Evolutionary conservation across 768 basidiomycete species (phyloP), one percentile per base, ranked within the genome.

Genomic region (Hortiboletus flavorubellus): DNA sequence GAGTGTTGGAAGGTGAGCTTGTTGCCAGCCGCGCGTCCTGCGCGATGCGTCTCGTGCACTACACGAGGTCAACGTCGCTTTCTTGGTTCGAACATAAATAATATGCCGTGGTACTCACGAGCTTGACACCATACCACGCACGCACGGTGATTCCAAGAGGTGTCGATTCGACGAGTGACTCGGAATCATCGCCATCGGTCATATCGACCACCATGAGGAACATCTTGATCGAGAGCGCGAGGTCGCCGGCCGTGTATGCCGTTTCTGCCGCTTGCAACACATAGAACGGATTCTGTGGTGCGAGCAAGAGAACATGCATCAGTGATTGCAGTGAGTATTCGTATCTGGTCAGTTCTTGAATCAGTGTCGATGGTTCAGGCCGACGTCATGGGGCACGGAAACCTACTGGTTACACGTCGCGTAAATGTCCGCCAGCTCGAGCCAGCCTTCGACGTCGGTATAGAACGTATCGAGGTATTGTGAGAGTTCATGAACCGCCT

Each of bases 251-350:
- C 0, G 91, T 90, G 66, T 90, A 93, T 0, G 91, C 91, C 9
- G 89, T 93, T 71, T 97, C 93, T 0, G 92, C 93, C 46, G 85
- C 86, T 59, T 87, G 87, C n/a, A 94, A 79, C 54, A 85, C 80
- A 38, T 89, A 85, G 64, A 92, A 89, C 0, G 91, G 88, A 63
- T 93, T 95, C 60, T 94, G 91, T 0, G 93, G 91, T 2, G 85
- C 81, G 31, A 97, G 80, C 31, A 93, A 76, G 42, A 95, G 78
- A 7, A 83, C 87, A 71, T 97, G 93, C 11, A 89, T 86, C 5
- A 94, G 76, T 0, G 91, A 79, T 67, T 91, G 82, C 1, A 93
- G 75, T 0, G 93, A 82, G 42, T 74, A 76, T 1, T 81, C 78
- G 65, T 93, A 93, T 64, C 93, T 95, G 46, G 16, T 12, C 43